A percentile compares a stretch with the other conserved stretches of the same genome.
Evolutionary conservation across 495 filamentous ascomycete genomes (phyloP).

Genomic region (Letharia lupina): DNA sequence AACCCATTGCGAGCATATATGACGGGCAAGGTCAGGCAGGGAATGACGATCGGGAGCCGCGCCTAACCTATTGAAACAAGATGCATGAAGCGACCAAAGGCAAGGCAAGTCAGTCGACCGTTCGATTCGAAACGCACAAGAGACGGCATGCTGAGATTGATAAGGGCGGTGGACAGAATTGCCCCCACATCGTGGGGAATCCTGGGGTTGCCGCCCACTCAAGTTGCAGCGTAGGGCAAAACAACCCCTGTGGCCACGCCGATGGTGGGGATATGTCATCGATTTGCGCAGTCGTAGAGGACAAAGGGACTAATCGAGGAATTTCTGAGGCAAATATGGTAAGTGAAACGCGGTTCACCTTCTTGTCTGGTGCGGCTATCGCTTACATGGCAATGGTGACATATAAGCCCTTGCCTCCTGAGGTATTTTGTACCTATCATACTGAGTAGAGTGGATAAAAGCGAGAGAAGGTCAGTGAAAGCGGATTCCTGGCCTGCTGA

Average conservation of each 20-base stretch:
- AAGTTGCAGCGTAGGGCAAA: neutral
- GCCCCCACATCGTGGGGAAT: slow-evolving; percentile 1
- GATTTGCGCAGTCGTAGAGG: neutral
- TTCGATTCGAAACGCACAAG: neutral
- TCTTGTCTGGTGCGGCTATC: slow-evolving; percentile 8
- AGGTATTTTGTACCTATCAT: slow-evolving; percentile 2
- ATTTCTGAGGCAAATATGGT: neutral
- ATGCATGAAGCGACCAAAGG: slow-evolving; percentile 13
- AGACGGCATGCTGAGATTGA: neutral
- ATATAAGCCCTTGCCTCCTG: neutral
- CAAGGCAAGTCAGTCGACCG: slow-evolving; percentile 1
- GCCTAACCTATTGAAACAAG: slow-evolving; percentile 8
- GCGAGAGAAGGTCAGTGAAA: slow-evolving; percentile 1
- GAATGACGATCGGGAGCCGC: neutral
- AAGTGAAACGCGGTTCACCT: slow-evolving; percentile 3
- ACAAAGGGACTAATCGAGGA: neutral
- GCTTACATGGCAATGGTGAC: neutral
- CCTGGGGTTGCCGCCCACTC: slow-evolving; percentile 1
- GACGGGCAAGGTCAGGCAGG: neutral
- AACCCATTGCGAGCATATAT: neutral
- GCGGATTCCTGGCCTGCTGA: neutral
- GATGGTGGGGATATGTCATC: neutral
- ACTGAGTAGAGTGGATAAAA: neutral
- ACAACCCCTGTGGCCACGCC: neutral
- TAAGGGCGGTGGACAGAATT: neutral